Conservation (phyloP, 371 early-diverging fungal species). For the Zychaea mexicana region DNA sequence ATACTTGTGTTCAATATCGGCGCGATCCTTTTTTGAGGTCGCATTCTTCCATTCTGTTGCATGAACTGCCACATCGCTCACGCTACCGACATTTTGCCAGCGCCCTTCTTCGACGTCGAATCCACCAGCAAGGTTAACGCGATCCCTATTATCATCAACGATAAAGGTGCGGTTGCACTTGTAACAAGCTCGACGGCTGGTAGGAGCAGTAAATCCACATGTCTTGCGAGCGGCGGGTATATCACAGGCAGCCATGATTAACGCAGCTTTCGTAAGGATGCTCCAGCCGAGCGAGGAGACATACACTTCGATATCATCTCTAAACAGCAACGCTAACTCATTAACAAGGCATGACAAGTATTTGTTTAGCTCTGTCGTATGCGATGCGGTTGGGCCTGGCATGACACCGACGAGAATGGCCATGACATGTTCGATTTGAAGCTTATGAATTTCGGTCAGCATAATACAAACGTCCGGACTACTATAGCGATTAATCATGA, state of each 20-base stretch:
- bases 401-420: slow-evolving; percentile 14
- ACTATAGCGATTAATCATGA: too few species aligned
- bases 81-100: background rate
- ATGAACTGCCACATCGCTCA: background rate
- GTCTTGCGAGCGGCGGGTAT: slow-evolving; percentile 13
- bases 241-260: slow-evolving; percentile 12
- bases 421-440: too few species aligned
- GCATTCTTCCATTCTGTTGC: background rate
- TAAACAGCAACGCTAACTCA: background rate
- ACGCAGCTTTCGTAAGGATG: slow-evolving; percentile 5
- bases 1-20: background rate
- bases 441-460: too few species aligned
- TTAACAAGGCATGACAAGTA: slow-evolving; percentile 14
- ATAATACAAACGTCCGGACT: too few species aligned
- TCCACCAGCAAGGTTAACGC: background rate
- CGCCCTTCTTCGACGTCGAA: background rate
- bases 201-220: slow-evolving; percentile 9
- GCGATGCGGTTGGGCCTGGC: slow-evolving; percentile 9
- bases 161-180: slow-evolving; percentile 5
- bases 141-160: background rate
- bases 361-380: slow-evolving; percentile 1
- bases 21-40: background rate
- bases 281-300: background rate
- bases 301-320: background rate
- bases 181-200: slow-evolving; percentile 1